Base-by-base conservation (phyloP, 768 basidiomycete genomes). In the Suillus subluteus region DNA sequence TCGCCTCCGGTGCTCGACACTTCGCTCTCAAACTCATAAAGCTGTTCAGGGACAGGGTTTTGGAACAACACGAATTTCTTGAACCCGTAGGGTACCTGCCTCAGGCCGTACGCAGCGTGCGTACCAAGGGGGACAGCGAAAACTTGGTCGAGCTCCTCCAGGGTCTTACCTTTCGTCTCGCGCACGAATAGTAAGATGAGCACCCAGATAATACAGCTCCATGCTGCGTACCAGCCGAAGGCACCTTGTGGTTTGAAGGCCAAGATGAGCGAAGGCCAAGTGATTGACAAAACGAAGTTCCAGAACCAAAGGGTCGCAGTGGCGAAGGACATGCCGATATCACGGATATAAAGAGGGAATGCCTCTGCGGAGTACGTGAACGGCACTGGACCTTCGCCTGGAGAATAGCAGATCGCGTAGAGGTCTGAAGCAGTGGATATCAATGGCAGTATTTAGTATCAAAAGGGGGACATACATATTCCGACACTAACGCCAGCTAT, bases 331-430 rank as follows among this genome's bases (percentile, higher is more conserved):
- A 93, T 92, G 50, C 91, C 92, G 1, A 77, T 67, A 48, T 78
- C 76, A 71, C 76, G 76, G 40, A 76, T 76, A 48, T 90, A 89
- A 48, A 96, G 82, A 7, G 94, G 95, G 85, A 93, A 97, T 15
- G 91, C 94, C 77, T 96, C 95, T 4, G 95, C 95, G 5, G 93
- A 95, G 74, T 96, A 96, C 0, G 92, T 90, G 76, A 91, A 96
- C 0, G 95, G 95, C 8, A 96, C 94, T 6, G 95, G 95, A 0
- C 95, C 95, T 80, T 94, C 94, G 67, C 93, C 93, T 1, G 91
- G 91, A 0, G 91, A 91, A 75, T 94, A 94, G 75, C 89, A 90
- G 65, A 88, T 80, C 2, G 81, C 81, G 70, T 85, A 91, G 3
- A 87, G 81, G 73, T 86, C 76, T 77, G 41, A 18, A 9, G 13